A percentile compares a stretch with the other conserved stretches of the same genome.
phyloP scores from a whole-genome alignment of 139 green algal species.

The Auxenochlorella protothecoides region DNA sequence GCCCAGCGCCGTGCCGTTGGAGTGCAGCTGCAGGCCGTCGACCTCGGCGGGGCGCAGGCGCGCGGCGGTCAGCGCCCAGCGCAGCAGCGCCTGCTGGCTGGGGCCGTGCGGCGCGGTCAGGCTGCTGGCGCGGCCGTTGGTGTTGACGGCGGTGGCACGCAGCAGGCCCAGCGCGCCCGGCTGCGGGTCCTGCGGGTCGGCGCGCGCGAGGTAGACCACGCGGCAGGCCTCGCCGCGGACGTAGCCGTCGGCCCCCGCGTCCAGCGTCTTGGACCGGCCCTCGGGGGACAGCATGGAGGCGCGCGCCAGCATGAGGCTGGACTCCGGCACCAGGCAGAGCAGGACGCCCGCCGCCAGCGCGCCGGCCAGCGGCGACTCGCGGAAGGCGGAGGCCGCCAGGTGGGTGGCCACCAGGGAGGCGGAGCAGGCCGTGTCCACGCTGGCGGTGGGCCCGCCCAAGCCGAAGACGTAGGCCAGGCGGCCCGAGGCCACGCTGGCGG shows the following conservation, averaged over 20 bases:
- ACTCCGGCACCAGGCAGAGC: conserved; percentile 32
- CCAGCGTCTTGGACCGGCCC: conserved; percentile 77
- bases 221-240: conserved; percentile 57
- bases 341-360: conserved; percentile 43
- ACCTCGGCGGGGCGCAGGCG: conserved; percentile 13
- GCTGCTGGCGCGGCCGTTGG: conserved; percentile 74
- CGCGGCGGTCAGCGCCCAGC: conserved; percentile 4
- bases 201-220: neutral
- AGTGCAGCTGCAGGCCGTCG: conserved; percentile 48
- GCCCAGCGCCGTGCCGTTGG: conserved; percentile 65
- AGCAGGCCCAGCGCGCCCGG: conserved; percentile 27
- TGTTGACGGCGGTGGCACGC: conserved; percentile 66
- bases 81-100: conserved; percentile 44
- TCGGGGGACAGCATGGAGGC: conserved; percentile 60
- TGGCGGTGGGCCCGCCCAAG: conserved; percentile 45
- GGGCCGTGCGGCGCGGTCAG: conserved; percentile 83
- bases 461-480: conserved; percentile 52
- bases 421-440: conserved; percentile 66
- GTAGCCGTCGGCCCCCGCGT: conserved; percentile 73
- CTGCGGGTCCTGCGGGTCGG: neutral
- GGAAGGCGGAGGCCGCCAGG: conserved; percentile 30
- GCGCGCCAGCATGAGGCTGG: conserved; percentile 27
- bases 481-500: conserved; percentile 56
- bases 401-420: conserved; percentile 49
- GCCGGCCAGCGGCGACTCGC: conserved; percentile 27